Conservation (phyloP, 2,329 filamentous ascomycete species). For the Fusarium udum region DNA sequence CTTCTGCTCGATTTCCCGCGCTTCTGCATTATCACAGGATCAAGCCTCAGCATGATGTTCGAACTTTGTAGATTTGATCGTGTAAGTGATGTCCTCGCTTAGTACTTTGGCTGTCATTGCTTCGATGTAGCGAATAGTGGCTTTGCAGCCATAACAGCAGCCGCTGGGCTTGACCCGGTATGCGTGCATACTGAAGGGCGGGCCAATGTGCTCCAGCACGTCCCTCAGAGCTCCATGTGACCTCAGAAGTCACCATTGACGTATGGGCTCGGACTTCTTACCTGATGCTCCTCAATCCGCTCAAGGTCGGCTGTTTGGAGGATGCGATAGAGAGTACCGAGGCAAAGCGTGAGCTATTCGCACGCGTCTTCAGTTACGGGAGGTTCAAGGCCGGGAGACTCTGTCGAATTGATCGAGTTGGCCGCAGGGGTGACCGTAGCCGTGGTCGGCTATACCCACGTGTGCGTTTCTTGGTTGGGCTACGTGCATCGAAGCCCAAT, state of each 20-base stretch:
- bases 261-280: background rate
- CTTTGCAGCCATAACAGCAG: background rate
- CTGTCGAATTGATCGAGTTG: background rate
- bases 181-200: background rate
- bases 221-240: background rate
- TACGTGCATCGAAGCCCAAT: background rate
- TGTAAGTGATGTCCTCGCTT: background rate
- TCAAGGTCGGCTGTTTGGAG: background rate
- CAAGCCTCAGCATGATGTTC: background rate
- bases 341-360: background rate
- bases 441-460: background rate
- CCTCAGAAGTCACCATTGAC: rapidly evolving
- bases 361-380: background rate
- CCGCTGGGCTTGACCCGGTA: background rate
- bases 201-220: rapidly evolving
- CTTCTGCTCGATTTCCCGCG: background rate
- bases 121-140: background rate
- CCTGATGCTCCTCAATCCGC: background rate
- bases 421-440: background rate
- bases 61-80: background rate
- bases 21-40: background rate
- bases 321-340: background rate
- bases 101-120: background rate
- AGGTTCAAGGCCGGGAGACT: background rate
- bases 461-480: background rate